A percentile compares a stretch with the other conserved stretches of the same genome.
These are phyloP conservation scores for Fennellomyces sp. DNA, from an alignment of 371 early-diverging fungal species.

Conservation along the genomic window DNA sequence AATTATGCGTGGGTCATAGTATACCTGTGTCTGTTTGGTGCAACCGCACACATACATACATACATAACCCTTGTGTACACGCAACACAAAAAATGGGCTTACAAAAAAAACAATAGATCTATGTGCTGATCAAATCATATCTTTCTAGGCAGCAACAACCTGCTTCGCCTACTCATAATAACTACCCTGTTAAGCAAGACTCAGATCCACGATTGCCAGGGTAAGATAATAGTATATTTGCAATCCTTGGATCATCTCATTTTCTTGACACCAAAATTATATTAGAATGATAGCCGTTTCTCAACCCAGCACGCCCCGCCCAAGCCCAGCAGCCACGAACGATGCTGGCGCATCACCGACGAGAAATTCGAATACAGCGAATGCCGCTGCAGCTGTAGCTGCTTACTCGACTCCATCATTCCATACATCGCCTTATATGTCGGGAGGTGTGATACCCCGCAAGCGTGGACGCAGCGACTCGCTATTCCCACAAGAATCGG, in stretches of 20 bases:
- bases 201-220: constrained; percentile 47
- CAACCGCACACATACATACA: constrained; percentile 17
- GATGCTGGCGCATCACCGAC: constrained; percentile 21
- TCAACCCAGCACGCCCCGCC: constrained; percentile 54
- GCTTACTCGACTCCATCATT: constrained; percentile 33
- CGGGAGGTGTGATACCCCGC: constrained; percentile 22
- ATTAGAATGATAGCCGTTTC: constrained; percentile 47
- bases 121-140: constrained; percentile 24
- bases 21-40: constrained; percentile 15
- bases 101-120: constrained; percentile 5
- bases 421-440: constrained; percentile 32
- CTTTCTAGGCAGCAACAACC: constrained; percentile 30
- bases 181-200: constrained; percentile 13
- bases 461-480: constrained; percentile 37
- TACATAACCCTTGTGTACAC: constrained; percentile 15
- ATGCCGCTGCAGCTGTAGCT: constrained; percentile 2
- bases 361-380: constrained; percentile 8
- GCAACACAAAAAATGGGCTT: background rate
- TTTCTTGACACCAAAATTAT: no score
- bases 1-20: constrained; percentile 24
- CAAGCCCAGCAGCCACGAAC: constrained; percentile 20
- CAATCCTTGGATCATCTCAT: background rate
- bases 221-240: constrained; percentile 21
- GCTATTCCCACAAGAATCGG: constrained; percentile 23
- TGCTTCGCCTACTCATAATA: background rate